Percentiles rank a stretch among this genome's conserved stretches.
Evolutionary conservation across 768 basidiomycete genomes (phyloP).

Genomic region (Mycena maculata): DNA sequence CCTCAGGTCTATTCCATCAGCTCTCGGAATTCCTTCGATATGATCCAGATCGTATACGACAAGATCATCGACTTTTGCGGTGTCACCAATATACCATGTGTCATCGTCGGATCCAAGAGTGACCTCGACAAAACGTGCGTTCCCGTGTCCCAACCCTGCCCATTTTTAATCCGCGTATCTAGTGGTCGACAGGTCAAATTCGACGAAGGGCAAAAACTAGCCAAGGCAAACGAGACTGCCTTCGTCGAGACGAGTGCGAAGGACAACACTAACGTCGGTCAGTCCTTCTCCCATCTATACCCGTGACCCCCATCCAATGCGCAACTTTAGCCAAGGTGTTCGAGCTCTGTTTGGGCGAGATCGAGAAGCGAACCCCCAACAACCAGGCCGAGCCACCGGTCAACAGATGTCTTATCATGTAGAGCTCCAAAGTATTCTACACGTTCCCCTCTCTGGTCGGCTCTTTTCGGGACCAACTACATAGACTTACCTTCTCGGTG

Average conservation of each 20-base stretch:
- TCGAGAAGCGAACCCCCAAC: slow-evolving; percentile 73
- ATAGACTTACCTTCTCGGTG: slow-evolving; percentile 31
- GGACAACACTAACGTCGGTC: slow-evolving; percentile 88
- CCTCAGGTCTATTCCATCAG: slow-evolving; percentile 84
- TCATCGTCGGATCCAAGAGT: slow-evolving; percentile 93
- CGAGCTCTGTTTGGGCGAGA: slow-evolving; percentile 84
- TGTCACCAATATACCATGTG: slow-evolving; percentile 87
- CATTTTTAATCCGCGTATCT: slow-evolving; percentile 43
- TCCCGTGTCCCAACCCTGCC: slow-evolving; percentile 16
- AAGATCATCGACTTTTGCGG: slow-evolving; percentile 94
- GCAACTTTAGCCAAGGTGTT: slow-evolving; percentile 77
- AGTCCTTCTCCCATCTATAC: slow-evolving; percentile 49
- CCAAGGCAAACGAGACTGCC: slow-evolving; percentile 76
- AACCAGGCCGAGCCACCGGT: slow-evolving; percentile 57
- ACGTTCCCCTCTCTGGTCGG: slow-evolving; percentile 8
- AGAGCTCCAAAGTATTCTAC: slow-evolving; percentile 40
- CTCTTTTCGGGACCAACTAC: slow-evolving; percentile 22
- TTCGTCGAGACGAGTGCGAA: slow-evolving; percentile 95
- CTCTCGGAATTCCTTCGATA: slow-evolving; percentile 91
- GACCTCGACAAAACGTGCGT: slow-evolving; percentile 83
- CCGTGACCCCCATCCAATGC: neutral
- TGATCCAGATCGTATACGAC: slow-evolving; percentile 93
- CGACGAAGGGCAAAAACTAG: slow-evolving; percentile 80
- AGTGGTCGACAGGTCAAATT: slow-evolving; percentile 77
- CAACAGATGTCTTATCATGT: slow-evolving; percentile 67